These are phyloP conservation scores for Pythium oligandrum DNA, from an alignment of 352 stramenopile species.

Conservation along the genomic window DNA sequence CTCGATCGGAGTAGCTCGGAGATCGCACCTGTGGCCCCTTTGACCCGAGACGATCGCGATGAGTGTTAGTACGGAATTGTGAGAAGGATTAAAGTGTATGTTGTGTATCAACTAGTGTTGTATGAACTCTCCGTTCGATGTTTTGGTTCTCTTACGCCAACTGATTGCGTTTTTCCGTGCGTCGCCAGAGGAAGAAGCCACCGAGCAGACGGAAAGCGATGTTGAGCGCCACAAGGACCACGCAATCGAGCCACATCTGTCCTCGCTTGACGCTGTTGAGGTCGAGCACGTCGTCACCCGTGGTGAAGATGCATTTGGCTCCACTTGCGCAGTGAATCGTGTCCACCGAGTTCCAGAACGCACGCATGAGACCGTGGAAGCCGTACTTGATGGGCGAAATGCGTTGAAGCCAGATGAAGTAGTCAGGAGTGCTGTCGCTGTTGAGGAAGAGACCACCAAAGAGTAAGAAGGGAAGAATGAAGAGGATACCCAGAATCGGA, in stretches of 20 bases:
- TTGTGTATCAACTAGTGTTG: no score
- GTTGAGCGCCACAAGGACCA: constrained; percentile 24
- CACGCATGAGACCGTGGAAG: constrained; percentile 24
- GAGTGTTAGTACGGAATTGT: no score
- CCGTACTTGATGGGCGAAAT: constrained; percentile 40
- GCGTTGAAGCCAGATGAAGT: constrained; percentile 35
- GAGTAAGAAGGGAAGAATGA: constrained; percentile 28
- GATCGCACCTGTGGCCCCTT: no score
- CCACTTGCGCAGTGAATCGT: constrained; percentile 18
- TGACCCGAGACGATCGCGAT: no score
- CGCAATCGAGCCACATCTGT: constrained; percentile 16
- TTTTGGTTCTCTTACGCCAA: no score
- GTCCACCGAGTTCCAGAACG: constrained; percentile 24
- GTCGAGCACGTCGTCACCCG: constrained; percentile 21
- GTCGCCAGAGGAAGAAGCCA: constrained; percentile 24
- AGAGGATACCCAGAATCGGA: constrained; percentile 28
- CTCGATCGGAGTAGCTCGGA: no score
- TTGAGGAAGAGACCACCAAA: constrained; percentile 42
- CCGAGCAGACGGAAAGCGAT: constrained; percentile 22
- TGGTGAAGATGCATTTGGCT: constrained; percentile 13
- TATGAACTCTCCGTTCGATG: no score
- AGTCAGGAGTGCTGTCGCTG: constrained; percentile 25
- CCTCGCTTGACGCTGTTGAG: constrained; percentile 19
- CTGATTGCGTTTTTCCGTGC: constrained; percentile 6
- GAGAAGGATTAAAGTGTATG: no score